A percentile compares a stretch with the other conserved stretches of the same genome.
These are phyloP conservation scores for Stephania japonica DNA, from an alignment of 164 flowering plant genomes.

Conservation along the genomic window DNA sequence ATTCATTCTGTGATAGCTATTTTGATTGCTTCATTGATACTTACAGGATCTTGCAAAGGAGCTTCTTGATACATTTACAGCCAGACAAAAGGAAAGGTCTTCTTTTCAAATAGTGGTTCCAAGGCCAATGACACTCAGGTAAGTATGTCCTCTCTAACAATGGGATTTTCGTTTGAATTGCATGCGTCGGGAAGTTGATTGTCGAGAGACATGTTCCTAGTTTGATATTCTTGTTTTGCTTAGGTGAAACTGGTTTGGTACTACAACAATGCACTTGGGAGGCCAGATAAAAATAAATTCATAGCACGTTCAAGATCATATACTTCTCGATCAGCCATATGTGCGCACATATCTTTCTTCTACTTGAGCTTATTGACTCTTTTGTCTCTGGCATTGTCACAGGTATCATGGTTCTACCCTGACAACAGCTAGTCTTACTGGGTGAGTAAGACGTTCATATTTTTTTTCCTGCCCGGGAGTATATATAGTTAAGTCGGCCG, in stretches of 20 bases:
- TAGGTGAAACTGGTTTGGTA: constrained; percentile 99
- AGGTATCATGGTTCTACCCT: constrained; percentile 98
- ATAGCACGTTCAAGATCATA: constrained; percentile 91
- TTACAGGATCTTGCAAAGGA: constrained; percentile 86
- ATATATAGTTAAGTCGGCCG: too few relatives aligned
- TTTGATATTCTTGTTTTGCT: background rate
- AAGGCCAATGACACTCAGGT: constrained; percentile 99
- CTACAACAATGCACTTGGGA: constrained; percentile 93
- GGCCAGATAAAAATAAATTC: constrained; percentile 92
- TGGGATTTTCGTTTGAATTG: background rate
- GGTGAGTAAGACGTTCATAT: constrained; percentile 42
- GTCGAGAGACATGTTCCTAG: background rate
- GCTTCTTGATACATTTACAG: constrained; percentile 67
- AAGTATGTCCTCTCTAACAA: background rate
- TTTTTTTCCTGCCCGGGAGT: too few relatives aligned
- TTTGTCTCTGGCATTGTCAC: constrained; percentile 23
- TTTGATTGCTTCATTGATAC: too few relatives aligned
- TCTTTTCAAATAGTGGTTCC: constrained; percentile 95
- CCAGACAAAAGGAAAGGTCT: constrained; percentile 74
- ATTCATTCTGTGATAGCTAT: too few relatives aligned
- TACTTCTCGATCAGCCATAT: constrained; percentile 6
- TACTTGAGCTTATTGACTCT: constrained; percentile 1
- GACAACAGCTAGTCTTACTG: constrained; percentile 90
- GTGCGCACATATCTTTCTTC: background rate
- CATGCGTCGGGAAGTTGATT: too few relatives aligned